Conservation (phyloP, 2,329 filamentous ascomycete species). For the Stachybotrys chlorohalonatus region DNA sequence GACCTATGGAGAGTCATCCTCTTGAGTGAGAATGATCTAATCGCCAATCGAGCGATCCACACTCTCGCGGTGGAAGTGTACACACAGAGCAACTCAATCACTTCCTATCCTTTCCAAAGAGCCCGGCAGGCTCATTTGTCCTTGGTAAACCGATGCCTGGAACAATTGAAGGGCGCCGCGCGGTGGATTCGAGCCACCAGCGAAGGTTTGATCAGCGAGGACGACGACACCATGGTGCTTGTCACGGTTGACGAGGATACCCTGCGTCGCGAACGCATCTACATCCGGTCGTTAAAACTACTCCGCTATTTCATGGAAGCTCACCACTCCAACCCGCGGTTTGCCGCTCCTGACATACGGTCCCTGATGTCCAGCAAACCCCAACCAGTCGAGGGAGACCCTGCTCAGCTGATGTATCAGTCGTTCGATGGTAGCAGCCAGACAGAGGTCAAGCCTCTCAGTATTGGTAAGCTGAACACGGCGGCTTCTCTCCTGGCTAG, state of each 20-base stretch:
- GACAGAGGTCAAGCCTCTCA: slow-evolving; percentile 51
- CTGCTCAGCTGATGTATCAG: slow-evolving; percentile 63
- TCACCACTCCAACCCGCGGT: slow-evolving; percentile 51
- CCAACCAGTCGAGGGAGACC: slow-evolving; percentile 49
- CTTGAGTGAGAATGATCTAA: slow-evolving; percentile 52
- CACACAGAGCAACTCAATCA: slow-evolving; percentile 47
- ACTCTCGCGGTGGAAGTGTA: slow-evolving; percentile 66
- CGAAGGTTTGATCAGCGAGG: slow-evolving; percentile 30
- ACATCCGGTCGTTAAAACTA: slow-evolving; percentile 60
- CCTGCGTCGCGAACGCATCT: slow-evolving; percentile 45
- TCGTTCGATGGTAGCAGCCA: slow-evolving; percentile 55
- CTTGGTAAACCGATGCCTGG: slow-evolving; percentile 65
- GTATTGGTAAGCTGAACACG: slow-evolving; percentile 63
- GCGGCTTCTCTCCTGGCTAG: slow-evolving; percentile 58
- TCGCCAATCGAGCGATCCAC: slow-evolving; percentile 60
- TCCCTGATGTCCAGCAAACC: slow-evolving; percentile 42
- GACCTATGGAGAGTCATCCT: slow-evolving; percentile 80
- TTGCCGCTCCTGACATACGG: slow-evolving; percentile 48
- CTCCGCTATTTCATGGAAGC: slow-evolving; percentile 58
- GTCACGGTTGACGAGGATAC: slow-evolving; percentile 38
- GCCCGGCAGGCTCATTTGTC: slow-evolving; percentile 55
- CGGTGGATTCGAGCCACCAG: slow-evolving; percentile 36
- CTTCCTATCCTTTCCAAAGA: slow-evolving; percentile 36
- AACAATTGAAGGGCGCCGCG: slow-evolving; percentile 58
- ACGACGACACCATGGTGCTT: slow-evolving; percentile 45